Base-by-base conservation (phyloP, 2,329 filamentous ascomycete genomes). In the Epichloe hybrida region DNA sequence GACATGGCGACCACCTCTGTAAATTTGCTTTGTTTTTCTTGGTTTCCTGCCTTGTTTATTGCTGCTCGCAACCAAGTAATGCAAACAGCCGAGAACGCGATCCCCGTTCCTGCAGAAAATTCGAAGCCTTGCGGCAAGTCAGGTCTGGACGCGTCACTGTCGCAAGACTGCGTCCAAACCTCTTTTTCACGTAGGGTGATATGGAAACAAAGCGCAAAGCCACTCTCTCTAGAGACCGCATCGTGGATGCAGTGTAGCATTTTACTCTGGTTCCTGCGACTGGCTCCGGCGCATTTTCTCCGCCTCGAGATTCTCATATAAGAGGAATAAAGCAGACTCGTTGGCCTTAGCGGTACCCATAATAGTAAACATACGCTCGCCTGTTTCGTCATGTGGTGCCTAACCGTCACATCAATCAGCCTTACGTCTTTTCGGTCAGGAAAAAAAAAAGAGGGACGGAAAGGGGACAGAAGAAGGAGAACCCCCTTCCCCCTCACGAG, bases 361-460 rank as follows among this genome's bases (percentile, higher is more conserved):
- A 66, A 98, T 98, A 64, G 93, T 98, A 74, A 98, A 98, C 93
- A 98, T 98, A 62, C 93, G 84, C 77, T 98, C 93, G 58, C 93
- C 93, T 54, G 88, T 94, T 59, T 97, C 93, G 61, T 98, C 93
- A 64, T 98, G 93, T 51, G 93, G 88, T 45, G 90, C 84, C 78
- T 83, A 50, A 5, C 27, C 21, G 7, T 7, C 6, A 21, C 20
- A 37, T 21, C 17, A 5, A 17, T 23, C 17, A 23, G 36, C n/a
- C 38, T 38, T 17, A 27, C 3, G 20, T 20, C 8, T 38, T 23
- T 38, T 27, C 9, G 17, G 9, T 23, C 17, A 17, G 4, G 6
- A 34, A 21, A 13, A 31, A 17, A 17, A 35, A 31, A 21, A 20
- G 9, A 21, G 13, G 5, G 20, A 21, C 12, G 17, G 2, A 44